phyloP scores from a whole-genome alignment of 2,329 filamentous ascomycete species.

The Scedosporium dehoogii region DNA sequence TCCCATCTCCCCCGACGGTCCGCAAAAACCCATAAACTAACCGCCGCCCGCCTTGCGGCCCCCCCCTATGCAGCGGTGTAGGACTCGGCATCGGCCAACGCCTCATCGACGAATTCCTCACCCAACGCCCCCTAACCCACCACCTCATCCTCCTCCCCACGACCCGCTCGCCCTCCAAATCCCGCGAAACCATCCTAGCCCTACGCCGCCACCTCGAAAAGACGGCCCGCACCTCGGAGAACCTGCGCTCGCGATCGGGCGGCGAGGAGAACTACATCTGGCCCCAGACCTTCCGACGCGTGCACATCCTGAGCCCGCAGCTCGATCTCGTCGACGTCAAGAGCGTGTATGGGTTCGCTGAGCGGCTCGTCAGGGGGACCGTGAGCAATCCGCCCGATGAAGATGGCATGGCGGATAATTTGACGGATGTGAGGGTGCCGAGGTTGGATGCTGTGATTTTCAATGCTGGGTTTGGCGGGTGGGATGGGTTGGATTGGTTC shows the following conservation, averaged over 20 bases:
- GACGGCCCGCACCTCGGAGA: conserved; percentile 25
- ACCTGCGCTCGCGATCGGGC: conserved; percentile 27
- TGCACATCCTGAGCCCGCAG: conserved; percentile 49
- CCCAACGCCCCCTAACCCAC: conserved; percentile 52
- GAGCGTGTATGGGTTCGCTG: conserved; percentile 38
- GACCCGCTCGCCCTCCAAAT: conserved; percentile 67
- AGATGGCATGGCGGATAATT: conserved; percentile 21
- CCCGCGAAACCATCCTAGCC: conserved; percentile 56
- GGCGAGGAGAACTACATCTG: conserved; percentile 15
- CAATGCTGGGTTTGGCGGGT: conserved; percentile 85
- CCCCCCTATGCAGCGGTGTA: conserved; percentile 54
- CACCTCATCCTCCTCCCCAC: conserved; percentile 75
- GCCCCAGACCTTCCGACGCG: conserved; percentile 33
- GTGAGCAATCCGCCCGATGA: conserved; percentile 34
- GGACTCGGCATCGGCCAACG: conserved; percentile 76
- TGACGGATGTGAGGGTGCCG: conserved; percentile 43
- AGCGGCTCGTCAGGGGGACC: conserved; percentile 31
- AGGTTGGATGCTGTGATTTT: conserved; percentile 71
- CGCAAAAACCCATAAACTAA: neutral
- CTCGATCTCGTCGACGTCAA: conserved; percentile 51
- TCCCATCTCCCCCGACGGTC: neutral
- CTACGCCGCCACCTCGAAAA: conserved; percentile 54
- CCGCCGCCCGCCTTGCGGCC: neutral
- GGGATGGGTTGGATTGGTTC: conserved; percentile 57
- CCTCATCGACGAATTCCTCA: conserved; percentile 82